A percentile compares a stretch with the other conserved stretches of the same genome.
These are phyloP conservation scores for Salix brachista DNA, from an alignment of 345 rosid species.

Conservation along the genomic window DNA sequence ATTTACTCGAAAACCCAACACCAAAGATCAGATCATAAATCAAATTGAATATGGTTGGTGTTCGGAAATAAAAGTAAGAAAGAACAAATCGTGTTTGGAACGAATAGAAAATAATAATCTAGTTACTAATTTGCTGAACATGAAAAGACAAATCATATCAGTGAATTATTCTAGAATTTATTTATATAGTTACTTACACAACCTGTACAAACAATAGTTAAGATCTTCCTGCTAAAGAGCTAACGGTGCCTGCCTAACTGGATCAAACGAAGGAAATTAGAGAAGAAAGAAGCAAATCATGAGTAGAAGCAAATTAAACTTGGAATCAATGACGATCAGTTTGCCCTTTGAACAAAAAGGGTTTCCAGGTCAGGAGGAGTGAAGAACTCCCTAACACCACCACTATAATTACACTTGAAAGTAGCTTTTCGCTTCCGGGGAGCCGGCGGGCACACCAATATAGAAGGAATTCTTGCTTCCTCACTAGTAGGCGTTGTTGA, in stretches of 20 bases:
- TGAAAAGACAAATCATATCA: neutral
- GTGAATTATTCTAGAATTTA: conserved; percentile 4
- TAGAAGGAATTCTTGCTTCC: conserved; percentile 34
- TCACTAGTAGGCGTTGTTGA: conserved; percentile 40
- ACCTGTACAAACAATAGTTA: conserved; percentile 7
- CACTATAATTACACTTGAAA: conserved; percentile 21
- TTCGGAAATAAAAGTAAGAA: no score
- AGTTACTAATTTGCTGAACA: neutral
- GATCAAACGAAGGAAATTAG: neutral
- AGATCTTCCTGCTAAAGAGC: neutral
- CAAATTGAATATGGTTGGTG: no score
- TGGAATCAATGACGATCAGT: neutral
- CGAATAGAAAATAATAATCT: no score
- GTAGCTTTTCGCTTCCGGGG: conserved; percentile 40
- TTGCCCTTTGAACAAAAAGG: conserved; percentile 32
- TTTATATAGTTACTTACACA: neutral
- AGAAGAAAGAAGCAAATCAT: neutral
- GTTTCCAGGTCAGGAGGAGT: conserved; percentile 47
- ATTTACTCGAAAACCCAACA: neutral
- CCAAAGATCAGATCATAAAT: no score
- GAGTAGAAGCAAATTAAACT: neutral
- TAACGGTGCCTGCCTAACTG: neutral
- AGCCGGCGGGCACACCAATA: conserved; percentile 37
- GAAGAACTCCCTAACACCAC: conserved; percentile 38
- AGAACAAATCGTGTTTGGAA: no score